phyloP scores from a whole-genome alignment of 2,329 filamentous ascomycete genomes.

The Tolypocladium endophyticum region DNA sequence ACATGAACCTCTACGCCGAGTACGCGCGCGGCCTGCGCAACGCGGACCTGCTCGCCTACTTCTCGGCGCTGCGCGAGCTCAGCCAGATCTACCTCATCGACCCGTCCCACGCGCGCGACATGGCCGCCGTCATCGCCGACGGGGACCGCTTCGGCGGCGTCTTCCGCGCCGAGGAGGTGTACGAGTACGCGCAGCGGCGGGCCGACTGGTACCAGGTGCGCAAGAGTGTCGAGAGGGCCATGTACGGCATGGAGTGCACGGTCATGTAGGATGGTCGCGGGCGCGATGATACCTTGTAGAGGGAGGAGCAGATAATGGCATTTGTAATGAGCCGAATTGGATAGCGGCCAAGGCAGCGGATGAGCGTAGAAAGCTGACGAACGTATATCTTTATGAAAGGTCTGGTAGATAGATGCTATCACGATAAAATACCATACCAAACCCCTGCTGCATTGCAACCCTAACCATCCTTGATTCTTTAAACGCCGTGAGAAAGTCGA shows the following conservation, averaged over 20 bases:
- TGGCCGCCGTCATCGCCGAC: conserved; percentile 91
- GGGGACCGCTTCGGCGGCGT: conserved; percentile 82
- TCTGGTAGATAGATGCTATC: neutral
- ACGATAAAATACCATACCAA: no score
- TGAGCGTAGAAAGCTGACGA: neutral
- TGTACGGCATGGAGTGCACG: conserved; percentile 88
- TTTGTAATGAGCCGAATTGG: neutral
- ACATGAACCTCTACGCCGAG: conserved; percentile 88
- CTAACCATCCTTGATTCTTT: neutral
- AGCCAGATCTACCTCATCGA: conserved; percentile 94
- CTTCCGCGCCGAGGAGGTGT: conserved; percentile 91
- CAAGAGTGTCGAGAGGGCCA: conserved; percentile 82
- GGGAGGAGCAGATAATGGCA: neutral
- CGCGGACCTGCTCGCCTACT: conserved; percentile 76
- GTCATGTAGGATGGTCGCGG: conserved; percentile 56
- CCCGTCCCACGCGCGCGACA: conserved; percentile 73
- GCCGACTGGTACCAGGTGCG: conserved; percentile 93
- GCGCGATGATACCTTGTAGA: neutral
- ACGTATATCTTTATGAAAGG: neutral
- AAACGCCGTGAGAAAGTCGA: neutral
- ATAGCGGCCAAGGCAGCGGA: neutral
- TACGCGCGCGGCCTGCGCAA: conserved; percentile 78
- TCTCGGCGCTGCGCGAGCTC: conserved; percentile 81
- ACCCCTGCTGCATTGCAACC: neutral
- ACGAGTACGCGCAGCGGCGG: conserved; percentile 87